These are phyloP conservation scores for Neonectria magnoliae DNA, from an alignment of 2,329 filamentous ascomycete species.

Conservation along the genomic window DNA sequence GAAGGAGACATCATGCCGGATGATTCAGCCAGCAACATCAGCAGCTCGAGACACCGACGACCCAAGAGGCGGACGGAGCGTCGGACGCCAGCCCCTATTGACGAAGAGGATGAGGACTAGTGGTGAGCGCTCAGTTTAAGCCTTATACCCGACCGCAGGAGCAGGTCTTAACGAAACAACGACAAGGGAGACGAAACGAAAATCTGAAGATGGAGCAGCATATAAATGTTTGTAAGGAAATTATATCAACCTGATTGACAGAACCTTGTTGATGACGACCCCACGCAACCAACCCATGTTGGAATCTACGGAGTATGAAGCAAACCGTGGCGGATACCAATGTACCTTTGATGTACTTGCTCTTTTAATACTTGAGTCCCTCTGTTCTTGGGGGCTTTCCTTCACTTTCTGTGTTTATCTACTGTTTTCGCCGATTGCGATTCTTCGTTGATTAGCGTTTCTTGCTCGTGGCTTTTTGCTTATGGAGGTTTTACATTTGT, in stretches of 20 bases:
- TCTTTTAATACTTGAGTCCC: conserved; percentile 9
- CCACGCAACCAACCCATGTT: conserved; percentile 24
- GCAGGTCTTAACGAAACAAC: conserved; percentile 10
- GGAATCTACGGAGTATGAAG: conserved; percentile 27
- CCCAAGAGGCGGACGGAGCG: conserved; percentile 75
- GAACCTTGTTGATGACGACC: conserved; percentile 32
- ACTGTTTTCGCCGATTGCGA: neutral
- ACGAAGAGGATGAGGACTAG: conserved; percentile 76
- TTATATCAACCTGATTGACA: conserved; percentile 31
- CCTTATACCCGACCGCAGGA: neutral
- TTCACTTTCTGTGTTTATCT: conserved; percentile 2
- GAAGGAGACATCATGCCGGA: conserved; percentile 76
- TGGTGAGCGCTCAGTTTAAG: neutral
- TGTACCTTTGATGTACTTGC: conserved; percentile 31
- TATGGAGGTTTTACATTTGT: neutral
- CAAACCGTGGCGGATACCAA: conserved; percentile 42
- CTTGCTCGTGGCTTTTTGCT: neutral
- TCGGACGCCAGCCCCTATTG: conserved; percentile 76
- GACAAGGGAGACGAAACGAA: conserved; percentile 16
- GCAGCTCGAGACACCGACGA: conserved; percentile 72
- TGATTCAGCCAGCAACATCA: conserved; percentile 84
- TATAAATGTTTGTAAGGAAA: conserved; percentile 31
- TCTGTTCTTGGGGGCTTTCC: conserved; percentile 11
- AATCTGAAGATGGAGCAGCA: conserved; percentile 32
- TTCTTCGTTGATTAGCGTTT: conserved; percentile 18